A percentile compares a stretch with the other conserved stretches of the same genome.
Evolutionary conservation across 495 filamentous ascomycete species (phyloP).

Genomic region (Tetracladium marchalianum): DNA sequence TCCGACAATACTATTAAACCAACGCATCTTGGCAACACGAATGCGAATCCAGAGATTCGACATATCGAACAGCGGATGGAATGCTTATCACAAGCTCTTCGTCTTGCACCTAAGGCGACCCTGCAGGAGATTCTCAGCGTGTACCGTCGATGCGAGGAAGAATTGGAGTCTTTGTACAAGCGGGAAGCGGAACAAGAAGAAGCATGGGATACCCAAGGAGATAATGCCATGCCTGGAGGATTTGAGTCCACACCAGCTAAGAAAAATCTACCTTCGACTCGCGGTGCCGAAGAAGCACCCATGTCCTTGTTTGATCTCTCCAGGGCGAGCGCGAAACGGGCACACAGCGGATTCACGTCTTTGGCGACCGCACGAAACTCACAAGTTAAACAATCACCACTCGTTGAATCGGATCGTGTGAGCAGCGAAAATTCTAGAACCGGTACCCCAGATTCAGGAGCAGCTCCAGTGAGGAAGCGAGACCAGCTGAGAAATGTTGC

Average conservation of each 20-base stretch:
- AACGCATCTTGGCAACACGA: constrained; percentile 42
- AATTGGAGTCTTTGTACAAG: constrained; percentile 57
- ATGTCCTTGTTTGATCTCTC: constrained; percentile 94
- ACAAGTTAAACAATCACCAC: too few species aligned
- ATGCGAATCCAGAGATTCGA: constrained; percentile 45
- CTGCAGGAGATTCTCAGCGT: constrained; percentile 76
- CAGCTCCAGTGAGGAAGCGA: constrained; percentile 49
- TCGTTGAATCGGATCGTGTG: constrained; percentile 12
- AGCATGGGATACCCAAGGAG: constrained; percentile 59
- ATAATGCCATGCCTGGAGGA: constrained; percentile 55
- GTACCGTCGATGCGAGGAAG: constrained; percentile 83
- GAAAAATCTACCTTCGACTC: constrained; percentile 16
- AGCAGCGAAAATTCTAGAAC: not conserved
- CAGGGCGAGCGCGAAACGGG: constrained; percentile 63
- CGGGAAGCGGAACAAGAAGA: constrained; percentile 66
- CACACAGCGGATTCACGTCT: constrained; percentile 42
- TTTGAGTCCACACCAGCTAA: constrained; percentile 35
- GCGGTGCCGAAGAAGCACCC: constrained; percentile 59
- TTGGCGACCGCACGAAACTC: constrained; percentile 23
- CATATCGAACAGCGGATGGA: constrained; percentile 81
- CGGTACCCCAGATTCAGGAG: constrained; percentile 4
- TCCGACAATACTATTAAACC: constrained; percentile 31
- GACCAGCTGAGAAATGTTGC: constrained; percentile 75
- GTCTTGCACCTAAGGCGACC: constrained; percentile 66
- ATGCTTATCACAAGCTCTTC: constrained; percentile 73